Percentiles rank a stretch among this genome's conserved stretches.
These are phyloP conservation scores for Rhamnella rubrinervis DNA, from an alignment of 331 rosid species.

Conservation along the genomic window DNA sequence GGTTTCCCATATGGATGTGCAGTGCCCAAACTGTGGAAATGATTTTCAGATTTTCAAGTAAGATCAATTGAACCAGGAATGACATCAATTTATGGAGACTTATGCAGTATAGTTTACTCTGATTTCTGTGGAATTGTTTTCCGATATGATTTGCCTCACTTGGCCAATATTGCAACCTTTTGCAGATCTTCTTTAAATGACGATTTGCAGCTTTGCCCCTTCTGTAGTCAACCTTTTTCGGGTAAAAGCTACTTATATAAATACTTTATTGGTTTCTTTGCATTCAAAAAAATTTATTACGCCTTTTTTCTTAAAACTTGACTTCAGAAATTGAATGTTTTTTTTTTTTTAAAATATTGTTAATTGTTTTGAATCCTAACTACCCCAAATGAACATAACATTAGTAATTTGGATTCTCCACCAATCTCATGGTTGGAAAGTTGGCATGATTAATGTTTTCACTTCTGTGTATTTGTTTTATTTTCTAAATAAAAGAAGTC, in stretches of 20 bases:
- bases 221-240: conserved; percentile 86
- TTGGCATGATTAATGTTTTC: background rate
- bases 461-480: background rate
- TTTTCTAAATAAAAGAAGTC: conserved; percentile 3
- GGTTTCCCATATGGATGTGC: conserved; percentile 32
- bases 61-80: conserved; percentile 28
- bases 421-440: no score
- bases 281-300: background rate
- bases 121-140: background rate
- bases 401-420: no score
- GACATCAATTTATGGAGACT: background rate
- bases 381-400: background rate
- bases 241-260: conserved; percentile 37
- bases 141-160: background rate
- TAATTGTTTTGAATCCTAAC: background rate
- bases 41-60: conserved; percentile 96
- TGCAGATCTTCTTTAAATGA: conserved; percentile 77
- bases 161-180: conserved; percentile 11
- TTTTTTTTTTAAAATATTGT: no score
- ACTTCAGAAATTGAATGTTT: background rate
- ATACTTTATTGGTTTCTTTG: conserved; percentile 1
- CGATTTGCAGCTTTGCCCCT: conserved; percentile 86
- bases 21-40: conserved; percentile 97
- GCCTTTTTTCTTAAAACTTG: background rate
- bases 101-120: background rate